Percentiles rank a stretch among this genome's conserved stretches.
Evolutionary conservation across 345 rosid genomes (phyloP).

Genomic region (Eucalyptus sp.): DNA sequence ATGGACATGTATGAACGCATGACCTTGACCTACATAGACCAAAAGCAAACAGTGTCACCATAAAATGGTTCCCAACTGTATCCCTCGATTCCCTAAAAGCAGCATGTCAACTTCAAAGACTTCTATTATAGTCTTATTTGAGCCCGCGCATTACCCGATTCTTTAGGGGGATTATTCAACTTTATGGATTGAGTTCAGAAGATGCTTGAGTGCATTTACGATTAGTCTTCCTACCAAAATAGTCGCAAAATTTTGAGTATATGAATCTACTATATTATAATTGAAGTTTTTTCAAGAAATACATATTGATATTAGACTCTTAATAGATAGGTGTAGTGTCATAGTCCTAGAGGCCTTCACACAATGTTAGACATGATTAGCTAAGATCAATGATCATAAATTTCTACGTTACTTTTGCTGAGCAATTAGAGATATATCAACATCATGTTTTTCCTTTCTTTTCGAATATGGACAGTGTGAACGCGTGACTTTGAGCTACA

Average conservation of each 20-base stretch:
- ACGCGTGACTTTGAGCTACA: too few species aligned
- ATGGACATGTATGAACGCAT: too few species aligned
- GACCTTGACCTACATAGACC: neutral
- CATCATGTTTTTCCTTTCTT: too few species aligned
- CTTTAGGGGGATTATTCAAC: neutral
- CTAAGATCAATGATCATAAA: neutral
- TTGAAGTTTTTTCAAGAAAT: fast-evolving
- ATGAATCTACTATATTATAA: too few species aligned
- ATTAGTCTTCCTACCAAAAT: neutral
- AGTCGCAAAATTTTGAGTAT: neutral
- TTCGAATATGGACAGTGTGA: too few species aligned
- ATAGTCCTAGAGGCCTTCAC: neutral
- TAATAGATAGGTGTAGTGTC: neutral
- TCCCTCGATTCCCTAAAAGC: neutral
- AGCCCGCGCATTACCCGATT: fast-evolving
- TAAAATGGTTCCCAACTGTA: neutral
- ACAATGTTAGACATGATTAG: neutral
- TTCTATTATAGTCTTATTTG: neutral
- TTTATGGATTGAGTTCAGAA: neutral
- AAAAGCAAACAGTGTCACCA: neutral
- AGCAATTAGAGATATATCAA: neutral
- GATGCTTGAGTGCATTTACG: neutral
- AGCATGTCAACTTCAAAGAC: neutral
- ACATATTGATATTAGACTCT: too few species aligned
- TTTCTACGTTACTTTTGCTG: fast-evolving